phyloP scores from a whole-genome alignment of 164 flowering plant species.

The Umbellularia californica region DNA sequence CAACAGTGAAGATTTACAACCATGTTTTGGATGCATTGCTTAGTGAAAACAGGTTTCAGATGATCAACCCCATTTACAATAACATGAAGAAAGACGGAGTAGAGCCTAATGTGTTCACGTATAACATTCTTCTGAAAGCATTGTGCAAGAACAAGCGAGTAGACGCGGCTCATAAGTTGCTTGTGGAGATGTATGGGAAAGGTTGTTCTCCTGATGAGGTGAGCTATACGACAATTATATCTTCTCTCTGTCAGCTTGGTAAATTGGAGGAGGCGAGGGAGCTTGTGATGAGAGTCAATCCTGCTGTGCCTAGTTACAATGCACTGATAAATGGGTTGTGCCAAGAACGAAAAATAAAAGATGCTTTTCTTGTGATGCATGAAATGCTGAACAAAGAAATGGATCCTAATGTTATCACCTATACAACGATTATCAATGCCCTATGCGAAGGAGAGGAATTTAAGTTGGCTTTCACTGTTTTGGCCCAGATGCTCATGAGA shows the following conservation, averaged over 20 bases:
- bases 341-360: constrained; percentile 29
- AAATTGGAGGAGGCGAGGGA: constrained; percentile 64
- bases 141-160: constrained; percentile 69
- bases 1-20: constrained; percentile 76
- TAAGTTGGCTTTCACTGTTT: constrained; percentile 40
- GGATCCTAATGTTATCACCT: constrained; percentile 65
- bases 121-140: constrained; percentile 80
- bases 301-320: constrained; percentile 66
- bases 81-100: constrained; percentile 80
- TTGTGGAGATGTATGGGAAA: constrained; percentile 64
- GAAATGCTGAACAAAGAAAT: constrained; percentile 51
- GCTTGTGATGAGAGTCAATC: constrained; percentile 35
- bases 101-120: constrained; percentile 73
- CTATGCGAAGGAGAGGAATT: constrained; percentile 47
- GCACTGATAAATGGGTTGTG: constrained; percentile 63
- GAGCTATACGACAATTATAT: constrained; percentile 69
- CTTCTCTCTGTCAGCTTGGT: constrained; percentile 62
- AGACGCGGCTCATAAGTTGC: constrained; percentile 63
- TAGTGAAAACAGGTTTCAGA: constrained; percentile 55
- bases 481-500: constrained; percentile 57
- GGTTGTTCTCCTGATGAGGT: constrained; percentile 71
- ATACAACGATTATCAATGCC: constrained; percentile 51
- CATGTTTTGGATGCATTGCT: constrained; percentile 73
- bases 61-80: constrained; percentile 57
- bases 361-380: constrained; percentile 46